Evolutionary conservation across 2,329 filamentous ascomycete species (phyloP), one percentile per base, ranked within the genome.

Genomic region (Ramichloridium luteum): DNA sequence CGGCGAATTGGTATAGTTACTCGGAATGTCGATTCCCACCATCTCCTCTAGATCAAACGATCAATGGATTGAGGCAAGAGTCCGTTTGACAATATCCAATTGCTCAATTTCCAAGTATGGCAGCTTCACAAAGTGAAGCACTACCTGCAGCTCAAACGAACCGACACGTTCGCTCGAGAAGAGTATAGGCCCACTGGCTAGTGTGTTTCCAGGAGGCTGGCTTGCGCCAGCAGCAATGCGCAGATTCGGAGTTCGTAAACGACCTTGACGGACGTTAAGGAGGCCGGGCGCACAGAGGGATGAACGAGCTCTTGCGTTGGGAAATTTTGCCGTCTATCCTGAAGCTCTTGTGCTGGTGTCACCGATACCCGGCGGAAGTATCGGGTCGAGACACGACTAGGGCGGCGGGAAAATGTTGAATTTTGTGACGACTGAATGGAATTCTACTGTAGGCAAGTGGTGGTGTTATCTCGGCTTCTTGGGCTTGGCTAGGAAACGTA

Each of bases 111-210:
- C 8, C n/a, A 23, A n/a, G 8, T 23, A n/a, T 23, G 20, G n/a
- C 20, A 23, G 8, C n/a, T n/a, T 29, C 22, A 44, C 22, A 46
- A 41, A 42, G 77, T 80, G 80, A 80, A 90, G 84, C 85, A 82
- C 84, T 85, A 80, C 84, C 85, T 92, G 77, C 81, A 76, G 72
- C 83, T 75, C 83, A 92, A 84, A 88, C 82, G 83, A 86, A 86
- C 80, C 74, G 75, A 78, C 70, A 80, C 27, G 35, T 81, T 70
- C 81, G 84, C 72, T 76, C 81, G 82, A 86, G 82, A 68, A 86
- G 80, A 90, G 83, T 85, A n/a, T n/a, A 90, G 84, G 82, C 84
- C 83, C 84, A 90, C 80, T 48, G 38, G 45, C 61, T 67, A 70
- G 68, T 62, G 59, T 40, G 18, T 60, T 49, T 51, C 49, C 54